phyloP scores from a whole-genome alignment of 2,329 filamentous ascomycete genomes.

The Aureobasidium sp. region DNA sequence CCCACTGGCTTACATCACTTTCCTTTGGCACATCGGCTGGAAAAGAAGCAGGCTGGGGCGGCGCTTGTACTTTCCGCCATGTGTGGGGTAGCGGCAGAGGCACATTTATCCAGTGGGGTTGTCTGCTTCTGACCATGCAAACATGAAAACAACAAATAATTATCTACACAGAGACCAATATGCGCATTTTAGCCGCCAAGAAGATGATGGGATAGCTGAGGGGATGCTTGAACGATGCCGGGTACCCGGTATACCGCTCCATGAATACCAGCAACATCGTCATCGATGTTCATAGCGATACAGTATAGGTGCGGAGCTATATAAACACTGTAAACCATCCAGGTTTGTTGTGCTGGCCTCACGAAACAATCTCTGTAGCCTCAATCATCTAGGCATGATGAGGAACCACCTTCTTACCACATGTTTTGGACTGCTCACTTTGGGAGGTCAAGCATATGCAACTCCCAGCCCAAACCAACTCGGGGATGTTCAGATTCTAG shows the following conservation, averaged over 20 bases:
- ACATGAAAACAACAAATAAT: neutral
- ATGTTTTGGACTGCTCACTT: neutral
- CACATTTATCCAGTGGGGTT: conserved; percentile 1
- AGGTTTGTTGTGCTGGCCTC: neutral
- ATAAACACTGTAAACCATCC: neutral
- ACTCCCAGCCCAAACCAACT: neutral
- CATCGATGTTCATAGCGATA: neutral
- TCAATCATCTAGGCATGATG: neutral
- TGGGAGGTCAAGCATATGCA: neutral
- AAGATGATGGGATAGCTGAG: neutral
- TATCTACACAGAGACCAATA: neutral
- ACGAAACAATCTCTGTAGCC: neutral
- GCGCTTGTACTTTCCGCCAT: neutral
- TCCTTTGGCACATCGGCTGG: neutral
- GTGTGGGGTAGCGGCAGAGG: neutral
- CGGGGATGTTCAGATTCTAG: neutral
- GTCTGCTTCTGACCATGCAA: neutral
- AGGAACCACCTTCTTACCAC: neutral
- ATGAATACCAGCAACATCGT: neutral
- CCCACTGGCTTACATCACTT: neutral
- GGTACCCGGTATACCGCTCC: neutral
- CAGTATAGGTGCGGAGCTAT: neutral
- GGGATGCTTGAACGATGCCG: neutral
- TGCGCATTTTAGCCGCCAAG: conserved; percentile 3
- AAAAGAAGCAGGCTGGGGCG: neutral